Conservation (phyloP, 176 grass and related monocot genomes). For the Triticum timopheevii region DNA sequence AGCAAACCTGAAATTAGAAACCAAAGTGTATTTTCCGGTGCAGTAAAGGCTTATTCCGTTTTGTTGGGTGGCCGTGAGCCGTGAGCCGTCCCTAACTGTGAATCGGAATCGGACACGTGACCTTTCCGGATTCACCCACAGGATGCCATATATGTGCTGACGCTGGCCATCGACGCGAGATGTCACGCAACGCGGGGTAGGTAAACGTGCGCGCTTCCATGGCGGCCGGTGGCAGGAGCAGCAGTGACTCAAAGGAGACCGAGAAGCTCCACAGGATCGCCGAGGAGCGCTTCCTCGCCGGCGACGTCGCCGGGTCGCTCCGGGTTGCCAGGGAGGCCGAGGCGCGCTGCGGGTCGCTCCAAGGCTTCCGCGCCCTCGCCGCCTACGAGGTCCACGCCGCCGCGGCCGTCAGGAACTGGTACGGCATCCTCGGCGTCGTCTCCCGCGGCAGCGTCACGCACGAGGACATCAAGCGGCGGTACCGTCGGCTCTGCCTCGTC, state of each 20-base stretch:
- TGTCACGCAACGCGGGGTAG: too few species aligned
- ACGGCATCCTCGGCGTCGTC: constrained; percentile 10
- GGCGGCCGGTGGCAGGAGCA: neutral
- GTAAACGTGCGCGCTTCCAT: neutral
- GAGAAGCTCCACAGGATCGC: neutral
- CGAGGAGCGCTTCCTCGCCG: neutral
- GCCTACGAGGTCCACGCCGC: constrained; percentile 35
- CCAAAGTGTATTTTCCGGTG: too few species aligned
- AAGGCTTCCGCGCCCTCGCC: neutral
- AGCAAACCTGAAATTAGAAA: too few species aligned
- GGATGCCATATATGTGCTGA: too few species aligned
- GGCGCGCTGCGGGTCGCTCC: neutral
- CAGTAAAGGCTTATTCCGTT: too few species aligned
- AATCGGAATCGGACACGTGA: too few species aligned
- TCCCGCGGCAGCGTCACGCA: neutral
- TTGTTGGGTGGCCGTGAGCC: too few species aligned
- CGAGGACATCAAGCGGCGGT: neutral
- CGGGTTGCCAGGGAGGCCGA: neutral
- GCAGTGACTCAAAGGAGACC: too few species aligned
- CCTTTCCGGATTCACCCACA: too few species aligned
- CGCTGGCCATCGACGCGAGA: too few species aligned
- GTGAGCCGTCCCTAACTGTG: too few species aligned
- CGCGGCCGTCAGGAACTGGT: constrained; percentile 11
- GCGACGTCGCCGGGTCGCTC: neutral
- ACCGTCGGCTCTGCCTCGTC: constrained; percentile 1